Conservation (phyloP, 148 eudicot genomes). For the Rhododendron mucronatum region DNA sequence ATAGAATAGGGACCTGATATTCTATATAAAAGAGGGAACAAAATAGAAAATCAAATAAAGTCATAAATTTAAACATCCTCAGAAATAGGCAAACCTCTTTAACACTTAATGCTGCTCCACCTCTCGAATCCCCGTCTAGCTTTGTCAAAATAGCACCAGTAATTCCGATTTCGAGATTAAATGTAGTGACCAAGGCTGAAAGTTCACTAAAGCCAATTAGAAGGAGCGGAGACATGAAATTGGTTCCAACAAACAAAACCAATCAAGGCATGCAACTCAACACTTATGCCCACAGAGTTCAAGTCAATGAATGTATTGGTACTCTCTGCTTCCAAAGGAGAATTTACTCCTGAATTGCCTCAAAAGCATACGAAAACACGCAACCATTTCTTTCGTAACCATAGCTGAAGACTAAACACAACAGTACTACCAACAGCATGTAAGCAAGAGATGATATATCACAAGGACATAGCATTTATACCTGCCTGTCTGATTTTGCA, state of each 20-base stretch:
- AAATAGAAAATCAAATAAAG: constrained; percentile 5
- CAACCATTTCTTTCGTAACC: neutral
- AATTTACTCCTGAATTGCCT: neutral
- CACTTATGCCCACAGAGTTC: neutral
- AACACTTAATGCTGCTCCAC: constrained; percentile 97
- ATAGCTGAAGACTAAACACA: neutral
- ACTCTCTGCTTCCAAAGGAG: neutral
- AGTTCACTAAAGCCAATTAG: constrained; percentile 15
- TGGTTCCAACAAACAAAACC: neutral
- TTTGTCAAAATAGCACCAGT: constrained; percentile 95
- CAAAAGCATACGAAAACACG: neutral
- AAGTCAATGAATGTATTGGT: neutral
- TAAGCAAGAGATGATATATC: neutral
- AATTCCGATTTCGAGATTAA: constrained; percentile 89
- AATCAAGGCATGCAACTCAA: constrained; percentile 5
- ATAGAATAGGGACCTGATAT: neutral
- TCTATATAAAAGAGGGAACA: neutral
- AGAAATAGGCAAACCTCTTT: constrained; percentile 60
- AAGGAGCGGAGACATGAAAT: neutral
- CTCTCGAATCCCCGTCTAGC: constrained; percentile 98
- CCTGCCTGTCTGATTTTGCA: neutral
- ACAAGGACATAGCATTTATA: neutral
- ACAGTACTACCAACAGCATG: neutral
- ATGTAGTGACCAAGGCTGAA: constrained; percentile 87
- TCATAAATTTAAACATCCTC: neutral